Conservation (phyloP, 1,284 basidiomycete species). For the Volvariella surrecta region DNA sequence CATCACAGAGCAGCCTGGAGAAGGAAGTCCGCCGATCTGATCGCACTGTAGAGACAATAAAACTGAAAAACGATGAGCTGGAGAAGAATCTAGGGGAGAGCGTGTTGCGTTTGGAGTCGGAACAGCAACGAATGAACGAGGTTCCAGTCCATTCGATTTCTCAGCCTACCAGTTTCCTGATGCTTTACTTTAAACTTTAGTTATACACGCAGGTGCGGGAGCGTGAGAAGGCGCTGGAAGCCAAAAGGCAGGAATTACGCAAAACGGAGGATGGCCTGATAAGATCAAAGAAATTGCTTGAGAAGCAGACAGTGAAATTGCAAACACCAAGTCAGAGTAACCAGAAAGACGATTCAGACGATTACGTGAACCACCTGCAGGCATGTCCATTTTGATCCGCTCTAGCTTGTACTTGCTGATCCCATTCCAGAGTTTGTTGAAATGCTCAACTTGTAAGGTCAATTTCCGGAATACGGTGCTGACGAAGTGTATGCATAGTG, state of each 20-base stretch:
- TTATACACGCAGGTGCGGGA: conserved; percentile 15
- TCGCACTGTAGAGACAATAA: conserved; percentile 21
- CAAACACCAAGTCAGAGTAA: conserved; percentile 3
- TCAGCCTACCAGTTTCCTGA: neutral
- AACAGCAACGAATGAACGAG: conserved; percentile 25
- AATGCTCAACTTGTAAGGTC: conserved; percentile 87
- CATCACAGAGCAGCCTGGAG: conserved; percentile 37
- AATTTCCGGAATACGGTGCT: conserved; percentile 84
- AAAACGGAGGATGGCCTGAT: conserved; percentile 37
- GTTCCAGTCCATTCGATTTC: conserved; percentile 15
- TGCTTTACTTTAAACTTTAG: conserved; percentile 9
- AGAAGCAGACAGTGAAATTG: conserved; percentile 36
- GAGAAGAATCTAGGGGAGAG: conserved; percentile 31
- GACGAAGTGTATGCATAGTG: conserved; percentile 93
- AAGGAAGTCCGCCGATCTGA: conserved; percentile 31
- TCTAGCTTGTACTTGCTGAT: neutral
- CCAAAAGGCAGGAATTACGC: conserved; percentile 28
- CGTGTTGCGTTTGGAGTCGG: conserved; percentile 25
- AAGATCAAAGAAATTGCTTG: conserved; percentile 43
- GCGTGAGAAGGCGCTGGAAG: conserved; percentile 24
- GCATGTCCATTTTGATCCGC: conserved; percentile 11
- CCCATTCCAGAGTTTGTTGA: conserved; percentile 60
- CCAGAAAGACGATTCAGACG: conserved; percentile 4
- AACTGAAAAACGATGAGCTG: conserved; percentile 23
- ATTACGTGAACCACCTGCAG: conserved; percentile 9